Evolutionary conservation across 2,329 filamentous ascomycete species (phyloP), one percentile per base, ranked within the genome.

Genomic region (Pseudocercospora cruenta): DNA sequence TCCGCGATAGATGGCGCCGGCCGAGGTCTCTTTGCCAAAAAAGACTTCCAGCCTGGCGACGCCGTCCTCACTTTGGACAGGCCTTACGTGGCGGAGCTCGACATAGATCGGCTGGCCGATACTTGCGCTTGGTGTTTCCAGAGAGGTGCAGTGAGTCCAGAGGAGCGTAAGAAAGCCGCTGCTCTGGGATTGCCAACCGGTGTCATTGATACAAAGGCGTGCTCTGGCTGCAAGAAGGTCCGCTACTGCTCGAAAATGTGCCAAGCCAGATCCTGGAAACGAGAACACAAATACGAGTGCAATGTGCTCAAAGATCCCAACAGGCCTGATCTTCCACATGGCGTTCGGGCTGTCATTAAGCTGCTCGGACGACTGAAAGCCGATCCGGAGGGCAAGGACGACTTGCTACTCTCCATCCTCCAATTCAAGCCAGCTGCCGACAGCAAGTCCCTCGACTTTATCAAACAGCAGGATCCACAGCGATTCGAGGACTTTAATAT

Each of bases 201-300:
- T 14, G 65, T 64, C 19, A 62, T 67, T 49, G 66, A 74, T 2
- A 78, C 88, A n/a, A 84, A 83, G 64, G 81, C 80, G 24, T 90
- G 88, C 73, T 82, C 83, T 2, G 85, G 85, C 7, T 90, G 88
- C 72, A 83, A 82, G 64, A 78, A 83, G 33, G 83, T 88, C 2
- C 84, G 80, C 69, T 90, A 89, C 74, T 90, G 88, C 74, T 82
- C 83, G 69, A 86, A 83, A 85, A 77, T 73, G 28, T 90, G 88
- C 73, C 88, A 90, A 78, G 77, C 80, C 51, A 80, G 82, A 71
- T 83, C 87, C 26, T 90, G 88, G 88, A 84, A 82, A 60, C 79
- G 81, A 19, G 80, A 81, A 9, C 88, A 90, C 78, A 87, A 87
- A 62, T 76, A 84, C 64, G 87, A 89, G 76, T 90, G 88, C 72